Evolutionary conservation across 2,329 filamentous ascomycete species (phyloP), one percentile per base, ranked within the genome.

Genomic region (Aurifilum marmelostoma): DNA sequence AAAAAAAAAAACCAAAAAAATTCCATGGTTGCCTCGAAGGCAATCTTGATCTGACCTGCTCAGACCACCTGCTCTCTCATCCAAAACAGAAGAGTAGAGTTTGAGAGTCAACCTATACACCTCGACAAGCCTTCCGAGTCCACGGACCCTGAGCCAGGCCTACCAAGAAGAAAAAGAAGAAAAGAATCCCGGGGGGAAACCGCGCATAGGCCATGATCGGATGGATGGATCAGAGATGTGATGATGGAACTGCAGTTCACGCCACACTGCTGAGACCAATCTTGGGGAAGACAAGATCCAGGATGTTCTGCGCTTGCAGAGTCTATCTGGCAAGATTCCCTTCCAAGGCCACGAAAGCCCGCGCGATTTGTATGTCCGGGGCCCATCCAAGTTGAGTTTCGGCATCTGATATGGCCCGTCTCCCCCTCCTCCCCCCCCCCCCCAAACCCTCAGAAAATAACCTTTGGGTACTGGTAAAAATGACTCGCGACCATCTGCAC

Each of bases 221-320:
- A 67, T 27, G 61, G 50, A 63, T 29, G 27, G 24, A 6, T n/a
- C n/a, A n/a, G n/a, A n/a, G n/a, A n/a, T n/a, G 32, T n/a, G 24
- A 16, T 21, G 56, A 59, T 59, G 16, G 21, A 37, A 37, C 56
- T 59, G 56, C 56, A 59, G 54, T 12, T 50, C 58, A 62, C 34
- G 58, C 67, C 67, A 66, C 67, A 66, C 63, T 29, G 50, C 67
- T 59, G 47, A 69, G 64, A 39, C 12, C 41, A 47, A n/a, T 21
- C 43, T 47, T 47, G 43, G 14, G 65, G 64, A 65, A 65, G 60
- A 65, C 65, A 69, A 29, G n/a, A n/a, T 37, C n/a, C 37, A 47
- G 43, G 63, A 41, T 47, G n/a, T 65, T 27, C 63, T 50, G 63
- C 63, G 32, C 47, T 34, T 54, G 63, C 32, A 65, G 21, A 65